Base-by-base conservation (phyloP, 179 eudicot species). In the Patellifolia procumbens region DNA sequence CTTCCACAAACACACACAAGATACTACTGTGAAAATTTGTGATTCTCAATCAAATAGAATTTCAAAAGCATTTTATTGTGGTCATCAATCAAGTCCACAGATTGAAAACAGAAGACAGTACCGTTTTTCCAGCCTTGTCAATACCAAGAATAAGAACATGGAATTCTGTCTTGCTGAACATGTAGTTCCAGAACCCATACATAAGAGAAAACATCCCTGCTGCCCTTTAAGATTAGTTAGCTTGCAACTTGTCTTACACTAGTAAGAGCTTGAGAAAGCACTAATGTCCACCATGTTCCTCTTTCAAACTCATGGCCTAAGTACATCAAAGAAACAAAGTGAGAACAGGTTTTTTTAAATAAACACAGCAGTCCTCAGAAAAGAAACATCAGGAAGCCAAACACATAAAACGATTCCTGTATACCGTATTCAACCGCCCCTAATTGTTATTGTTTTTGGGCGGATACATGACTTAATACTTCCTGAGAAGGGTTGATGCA, bases 81-180 rank as follows among this genome's bases (percentile, higher is more conserved):
- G 43, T 35, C 51, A 53, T 68, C n/a, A n/a, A n/a, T 11, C 51
- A 45, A 69, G 5, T 24, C 28, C 60, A 3, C 22, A 26, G 0
- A 66, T 66, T 0, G 2, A 11, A 66, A 39, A 31, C 37, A 22
- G 0, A 35, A n/a, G 22, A n/a, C n/a, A n/a, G n/a, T 90, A 95
- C 98, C 68, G 99, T 95, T 86, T 95, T 95, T 34, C 99, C 99
- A 84, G 97, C 95, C 85, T 93, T 95, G 91, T 93, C 96, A 43
- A 93, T 95, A 58, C 99, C 99, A 42, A 95, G 98, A 85, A 95
- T 95, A 52, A 95, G 97, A 74, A 95, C 93, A 84, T 89, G 98
- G 76, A 93, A 90, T 89, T 95, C 99, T 0, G 93, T 90, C 85
- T 95, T 95, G 75, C 95, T 95, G 82, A 89, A 88, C 83, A 91